phyloP scores from a whole-genome alignment of 257 asterid species.

The Solanum infundibuliforme region DNA sequence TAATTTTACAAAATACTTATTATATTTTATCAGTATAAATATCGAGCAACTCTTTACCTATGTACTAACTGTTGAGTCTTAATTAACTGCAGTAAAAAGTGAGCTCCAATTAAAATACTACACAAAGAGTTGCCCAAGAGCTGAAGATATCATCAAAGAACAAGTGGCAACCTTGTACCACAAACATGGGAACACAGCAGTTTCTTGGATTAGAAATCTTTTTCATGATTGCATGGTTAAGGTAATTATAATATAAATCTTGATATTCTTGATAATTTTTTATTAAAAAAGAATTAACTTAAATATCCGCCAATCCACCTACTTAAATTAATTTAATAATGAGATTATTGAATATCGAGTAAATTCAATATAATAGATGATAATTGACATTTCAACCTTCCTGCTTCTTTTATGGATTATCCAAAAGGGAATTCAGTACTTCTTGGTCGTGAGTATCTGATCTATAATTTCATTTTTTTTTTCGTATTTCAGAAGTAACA shows the following conservation, averaged over 20 bases:
- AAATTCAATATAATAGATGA: background rate
- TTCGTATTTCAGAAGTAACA: background rate
- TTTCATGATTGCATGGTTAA: conserved; percentile 79
- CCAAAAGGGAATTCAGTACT: background rate
- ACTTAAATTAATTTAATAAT: too few relatives aligned
- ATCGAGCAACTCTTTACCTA: background rate
- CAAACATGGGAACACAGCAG: conserved; percentile 55
- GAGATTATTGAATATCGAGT: too few relatives aligned
- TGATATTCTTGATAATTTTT: background rate
- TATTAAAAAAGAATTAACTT: too few relatives aligned
- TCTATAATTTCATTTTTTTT: background rate
- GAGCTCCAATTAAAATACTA: conserved; percentile 55
- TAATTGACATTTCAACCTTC: background rate
- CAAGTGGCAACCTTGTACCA: conserved; percentile 44
- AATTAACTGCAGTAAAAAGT: conserved; percentile 9
- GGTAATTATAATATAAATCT: conserved; percentile 15
- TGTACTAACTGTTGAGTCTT: background rate
- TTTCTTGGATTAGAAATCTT: conserved; percentile 75
- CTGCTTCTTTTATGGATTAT: background rate
- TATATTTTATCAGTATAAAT: background rate
- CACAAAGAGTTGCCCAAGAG: conserved; percentile 56
- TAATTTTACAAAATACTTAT: background rate
- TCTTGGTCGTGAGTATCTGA: background rate
- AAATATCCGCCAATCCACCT: too few relatives aligned
- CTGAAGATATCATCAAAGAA: conserved; percentile 56